These are phyloP conservation scores for Chlorella sp. DNA, from an alignment of 139 green algal genomes.

Conservation along the genomic window DNA sequence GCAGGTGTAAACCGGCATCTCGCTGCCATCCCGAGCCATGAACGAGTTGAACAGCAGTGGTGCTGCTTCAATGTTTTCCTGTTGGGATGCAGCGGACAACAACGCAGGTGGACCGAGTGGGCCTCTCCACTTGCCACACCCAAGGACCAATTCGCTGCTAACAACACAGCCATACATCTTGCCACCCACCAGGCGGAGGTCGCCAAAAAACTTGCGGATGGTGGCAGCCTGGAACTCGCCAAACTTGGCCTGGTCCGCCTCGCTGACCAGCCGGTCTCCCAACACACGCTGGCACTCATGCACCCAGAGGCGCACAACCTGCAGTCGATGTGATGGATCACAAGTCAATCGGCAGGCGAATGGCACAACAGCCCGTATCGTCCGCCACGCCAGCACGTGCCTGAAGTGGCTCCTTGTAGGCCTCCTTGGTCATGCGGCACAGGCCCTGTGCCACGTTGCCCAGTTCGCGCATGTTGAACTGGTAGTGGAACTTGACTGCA, in stretches of 20 bases:
- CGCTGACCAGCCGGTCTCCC: slow-evolving; percentile 84
- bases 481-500: slow-evolving; percentile 93
- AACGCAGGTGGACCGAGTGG: background rate
- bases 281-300: slow-evolving; percentile 91
- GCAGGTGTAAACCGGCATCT: slow-evolving; percentile 62
- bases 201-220: slow-evolving; percentile 81
- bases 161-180: too few species aligned
- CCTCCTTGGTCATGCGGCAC: slow-evolving; percentile 83
- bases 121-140: too few species aligned
- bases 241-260: slow-evolving; percentile 82
- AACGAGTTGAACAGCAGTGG: slow-evolving; percentile 78
- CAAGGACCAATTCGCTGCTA: too few species aligned
- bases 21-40: slow-evolving; percentile 59
- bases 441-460: slow-evolving; percentile 84
- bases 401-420: slow-evolving; percentile 65
- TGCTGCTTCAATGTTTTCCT: slow-evolving; percentile 69
- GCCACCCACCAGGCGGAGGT: slow-evolving; percentile 23
- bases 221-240: slow-evolving; percentile 70
- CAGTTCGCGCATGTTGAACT: slow-evolving; percentile 93
- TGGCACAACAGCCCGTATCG: too few species aligned
- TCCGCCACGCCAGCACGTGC: background rate
- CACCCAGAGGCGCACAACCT: slow-evolving; percentile 82
- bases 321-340: background rate
- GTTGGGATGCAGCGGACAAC: background rate
- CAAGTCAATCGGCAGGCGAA: too few species aligned